Evolutionary conservation across 2,329 filamentous ascomycete genomes (phyloP).

Genomic region (Aplosporella prunicola): DNA sequence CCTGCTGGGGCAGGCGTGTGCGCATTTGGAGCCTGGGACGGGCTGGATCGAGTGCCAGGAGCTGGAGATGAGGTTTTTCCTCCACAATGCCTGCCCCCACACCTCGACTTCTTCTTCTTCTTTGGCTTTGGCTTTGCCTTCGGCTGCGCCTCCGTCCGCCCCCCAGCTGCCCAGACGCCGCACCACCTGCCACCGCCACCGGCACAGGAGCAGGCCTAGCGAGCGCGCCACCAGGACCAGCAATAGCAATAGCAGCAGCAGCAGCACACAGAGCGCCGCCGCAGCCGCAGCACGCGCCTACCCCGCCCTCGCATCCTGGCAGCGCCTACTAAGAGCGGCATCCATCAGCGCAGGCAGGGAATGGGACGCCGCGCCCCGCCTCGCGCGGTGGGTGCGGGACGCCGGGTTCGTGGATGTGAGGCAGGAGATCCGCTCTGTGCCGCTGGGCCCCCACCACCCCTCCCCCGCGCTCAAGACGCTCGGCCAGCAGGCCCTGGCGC

Average conservation of each 20-base stretch:
- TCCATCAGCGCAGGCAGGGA: conserved; percentile 21
- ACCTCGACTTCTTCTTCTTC: not conserved
- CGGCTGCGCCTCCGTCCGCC: too few relatives aligned
- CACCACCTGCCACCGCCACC: conserved; percentile 12
- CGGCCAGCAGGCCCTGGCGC: conserved; percentile 23
- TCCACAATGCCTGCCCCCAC: conserved; percentile 12
- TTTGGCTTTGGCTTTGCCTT: too few relatives aligned
- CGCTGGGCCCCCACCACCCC: conserved; percentile 15
- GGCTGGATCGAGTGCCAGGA: conserved; percentile 41
- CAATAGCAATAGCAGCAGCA: conserved; percentile 12
- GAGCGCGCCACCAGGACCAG: conserved; percentile 8
- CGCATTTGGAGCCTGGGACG: conserved; percentile 35
- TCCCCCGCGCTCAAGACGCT: conserved; percentile 13
- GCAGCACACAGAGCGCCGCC: conserved; percentile 8
- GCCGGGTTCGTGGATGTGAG: conserved; percentile 25
- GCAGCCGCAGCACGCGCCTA: conserved; percentile 29
- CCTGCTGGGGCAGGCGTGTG: conserved; percentile 35
- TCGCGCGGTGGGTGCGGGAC: conserved; percentile 25
- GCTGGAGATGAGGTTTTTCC: conserved; percentile 11
- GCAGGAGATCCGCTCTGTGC: conserved; percentile 20
- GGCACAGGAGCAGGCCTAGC: not conserved
- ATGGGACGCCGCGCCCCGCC: conserved; percentile 27
- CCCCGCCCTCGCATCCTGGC: too few relatives aligned
- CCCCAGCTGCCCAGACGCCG: too few relatives aligned
- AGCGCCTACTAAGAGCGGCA: not conserved